Evolutionary conservation across 352 stramenopile genomes (phyloP), one percentile per base, ranked within the genome.

Genomic region (Phytophthora crassamura): DNA sequence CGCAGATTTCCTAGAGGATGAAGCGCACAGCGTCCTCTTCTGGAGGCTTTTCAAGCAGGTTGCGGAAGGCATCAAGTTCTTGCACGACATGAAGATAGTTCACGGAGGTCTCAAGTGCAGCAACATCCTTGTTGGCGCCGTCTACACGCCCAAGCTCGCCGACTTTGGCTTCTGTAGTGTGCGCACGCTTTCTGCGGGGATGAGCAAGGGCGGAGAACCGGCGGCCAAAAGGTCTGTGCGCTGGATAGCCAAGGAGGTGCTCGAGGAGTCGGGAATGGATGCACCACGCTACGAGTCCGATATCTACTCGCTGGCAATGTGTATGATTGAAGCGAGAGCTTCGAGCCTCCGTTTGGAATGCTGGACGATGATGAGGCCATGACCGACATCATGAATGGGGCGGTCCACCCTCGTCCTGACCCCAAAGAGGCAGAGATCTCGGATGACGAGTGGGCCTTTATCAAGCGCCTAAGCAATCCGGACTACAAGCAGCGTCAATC

Each of bases 51-150:
- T 69, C 25, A 22, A 45, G 20, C 57, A 71, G 12, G 69, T 69
- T 0, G 62, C 56, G 6, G 16, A 59, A 8, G 88, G 79, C 0
- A 59, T 95, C 3, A 20, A 67, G 34, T 89, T 81, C 45, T 49
- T 95, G 7, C 86, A 95, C 57, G 16, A 18, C 2, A 30, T 43
- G 10, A 66, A 76, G 1, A 68, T 64, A 2, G 58, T 88, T 11
- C 89, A 97, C 51, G 78, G 89, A 11, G 89, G 89, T n/a, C 74
- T 97, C 8, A 97, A 97, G 59, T 83, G 81, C 28, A 79, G 63
- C 11, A 97, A 97, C 56, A 72, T 96, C 36, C 72, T 97, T 3
- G 77, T 82, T 5, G 65, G 69, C 11, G 32, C 49, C 4, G 39
- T 58, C 12, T 41, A 60, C 36, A 69, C 58, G 0, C 55, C 64